Conservation (phyloP, 345 rosid genomes). For the Jatropha curcas region DNA sequence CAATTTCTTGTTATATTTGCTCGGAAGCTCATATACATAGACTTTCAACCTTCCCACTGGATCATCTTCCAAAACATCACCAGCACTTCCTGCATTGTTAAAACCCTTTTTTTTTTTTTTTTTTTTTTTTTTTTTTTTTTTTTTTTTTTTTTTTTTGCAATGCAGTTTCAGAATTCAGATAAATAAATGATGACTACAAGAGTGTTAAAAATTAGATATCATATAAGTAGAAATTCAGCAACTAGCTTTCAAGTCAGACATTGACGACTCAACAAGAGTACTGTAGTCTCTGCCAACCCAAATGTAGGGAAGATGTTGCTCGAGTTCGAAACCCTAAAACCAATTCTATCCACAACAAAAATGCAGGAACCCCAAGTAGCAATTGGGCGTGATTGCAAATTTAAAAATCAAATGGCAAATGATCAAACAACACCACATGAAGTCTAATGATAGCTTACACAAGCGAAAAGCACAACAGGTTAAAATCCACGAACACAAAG, state of each 20-base stretch:
- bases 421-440: not conserved
- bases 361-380: not conserved
- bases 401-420: not conserved
- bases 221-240: not conserved
- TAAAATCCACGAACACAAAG: not conserved
- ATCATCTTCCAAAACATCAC: conserved; percentile 92
- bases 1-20: conserved; percentile 86
- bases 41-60: conserved; percentile 94
- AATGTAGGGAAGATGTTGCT: not conserved
- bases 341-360: not conserved
- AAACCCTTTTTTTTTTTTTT: too few relatives aligned
- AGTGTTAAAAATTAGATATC: too few relatives aligned
- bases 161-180: too few relatives aligned
- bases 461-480: not conserved
- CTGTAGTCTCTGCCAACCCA: too few relatives aligned
- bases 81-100: conserved; percentile 77
- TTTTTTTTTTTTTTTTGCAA: too few relatives aligned
- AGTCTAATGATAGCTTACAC: not conserved
- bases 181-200: too few relatives aligned
- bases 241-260: not conserved
- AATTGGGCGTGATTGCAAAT: not conserved
- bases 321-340: not conserved
- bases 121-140: too few relatives aligned
- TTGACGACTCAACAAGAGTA: not conserved
- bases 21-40: conserved; percentile 86